phyloP scores from a whole-genome alignment of 208 protist species.

The Wallacemonas sp. region DNA sequence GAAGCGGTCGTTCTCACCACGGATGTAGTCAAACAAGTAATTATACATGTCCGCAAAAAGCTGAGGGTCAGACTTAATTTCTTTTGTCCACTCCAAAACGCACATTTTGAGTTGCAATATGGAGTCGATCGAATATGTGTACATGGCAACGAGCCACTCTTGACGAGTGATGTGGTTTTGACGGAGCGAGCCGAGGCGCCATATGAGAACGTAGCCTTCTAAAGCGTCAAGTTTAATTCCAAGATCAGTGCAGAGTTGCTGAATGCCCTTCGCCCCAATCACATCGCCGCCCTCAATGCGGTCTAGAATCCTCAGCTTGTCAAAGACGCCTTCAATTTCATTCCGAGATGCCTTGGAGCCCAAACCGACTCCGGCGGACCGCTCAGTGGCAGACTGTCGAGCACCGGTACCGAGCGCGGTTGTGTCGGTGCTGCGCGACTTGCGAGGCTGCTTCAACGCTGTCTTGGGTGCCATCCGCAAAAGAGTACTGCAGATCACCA shows the following conservation, averaged over 20 bases:
- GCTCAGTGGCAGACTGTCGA: background rate
- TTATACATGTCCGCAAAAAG: constrained; percentile 77
- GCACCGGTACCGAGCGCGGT: background rate
- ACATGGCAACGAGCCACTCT: constrained; percentile 77
- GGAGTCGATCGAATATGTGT: constrained; percentile 52
- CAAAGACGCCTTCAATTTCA: constrained; percentile 70
- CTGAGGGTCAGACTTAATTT: constrained; percentile 24
- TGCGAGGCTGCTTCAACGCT: constrained; percentile 1
- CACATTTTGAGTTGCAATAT: constrained; percentile 41
- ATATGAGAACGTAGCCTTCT: constrained; percentile 72
- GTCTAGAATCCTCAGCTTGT: constrained; percentile 44
- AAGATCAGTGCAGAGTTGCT: constrained; percentile 58
- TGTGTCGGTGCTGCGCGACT: constrained; percentile 3
- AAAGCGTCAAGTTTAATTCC: constrained; percentile 36
- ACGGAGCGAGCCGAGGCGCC: constrained; percentile 68
- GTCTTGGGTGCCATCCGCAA: constrained; percentile 1
- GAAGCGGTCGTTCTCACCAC: constrained; percentile 71
- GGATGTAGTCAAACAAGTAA: constrained; percentile 85
- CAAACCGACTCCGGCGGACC: background rate
- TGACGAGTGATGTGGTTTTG: constrained; percentile 44
- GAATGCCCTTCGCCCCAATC: constrained; percentile 55
- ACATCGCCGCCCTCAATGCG: constrained; percentile 39
- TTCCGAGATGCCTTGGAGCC: constrained; percentile 13
- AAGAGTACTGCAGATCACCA: too few species aligned
- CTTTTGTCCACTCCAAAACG: constrained; percentile 51